These are phyloP conservation scores for Gossypium schwendimanii DNA, from an alignment of 441 rosid species.

Conservation along the genomic window DNA sequence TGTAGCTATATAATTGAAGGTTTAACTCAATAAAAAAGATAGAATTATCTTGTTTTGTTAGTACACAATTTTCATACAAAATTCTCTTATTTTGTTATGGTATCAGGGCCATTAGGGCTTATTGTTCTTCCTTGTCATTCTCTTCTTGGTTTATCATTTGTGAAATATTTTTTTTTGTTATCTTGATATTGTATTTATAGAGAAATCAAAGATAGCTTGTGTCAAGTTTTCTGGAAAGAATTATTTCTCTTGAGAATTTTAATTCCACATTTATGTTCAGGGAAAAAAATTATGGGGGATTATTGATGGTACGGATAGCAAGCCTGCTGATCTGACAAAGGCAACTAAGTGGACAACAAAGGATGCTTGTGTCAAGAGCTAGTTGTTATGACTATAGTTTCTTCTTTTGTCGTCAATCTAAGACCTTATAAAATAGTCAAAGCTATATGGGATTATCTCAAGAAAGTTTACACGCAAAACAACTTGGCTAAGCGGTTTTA, in stretches of 20 bases:
- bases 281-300: neutral
- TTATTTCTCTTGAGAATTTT: neutral
- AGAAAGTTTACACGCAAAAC: too few species aligned
- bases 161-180: too few species aligned
- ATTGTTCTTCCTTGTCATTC: neutral
- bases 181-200: neutral
- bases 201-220: constrained; percentile 17
- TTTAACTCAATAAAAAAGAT: too few species aligned
- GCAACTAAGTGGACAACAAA: neutral
- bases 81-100: neutral
- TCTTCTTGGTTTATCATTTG: neutral
- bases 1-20: neutral
- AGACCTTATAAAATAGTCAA: too few species aligned
- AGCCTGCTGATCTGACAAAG: too few species aligned
- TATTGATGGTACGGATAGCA: neutral
- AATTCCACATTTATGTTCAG: neutral
- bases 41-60: too few species aligned
- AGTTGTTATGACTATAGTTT: too few species aligned
- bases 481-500: too few species aligned
- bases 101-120: neutral
- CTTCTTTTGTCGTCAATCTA: too few species aligned
- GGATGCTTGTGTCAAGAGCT: too few species aligned
- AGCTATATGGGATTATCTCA: too few species aligned
- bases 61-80: too few species aligned
- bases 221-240: neutral